Conservation (phyloP, 208 protist species). For the Leishmania aethiopica region DNA sequence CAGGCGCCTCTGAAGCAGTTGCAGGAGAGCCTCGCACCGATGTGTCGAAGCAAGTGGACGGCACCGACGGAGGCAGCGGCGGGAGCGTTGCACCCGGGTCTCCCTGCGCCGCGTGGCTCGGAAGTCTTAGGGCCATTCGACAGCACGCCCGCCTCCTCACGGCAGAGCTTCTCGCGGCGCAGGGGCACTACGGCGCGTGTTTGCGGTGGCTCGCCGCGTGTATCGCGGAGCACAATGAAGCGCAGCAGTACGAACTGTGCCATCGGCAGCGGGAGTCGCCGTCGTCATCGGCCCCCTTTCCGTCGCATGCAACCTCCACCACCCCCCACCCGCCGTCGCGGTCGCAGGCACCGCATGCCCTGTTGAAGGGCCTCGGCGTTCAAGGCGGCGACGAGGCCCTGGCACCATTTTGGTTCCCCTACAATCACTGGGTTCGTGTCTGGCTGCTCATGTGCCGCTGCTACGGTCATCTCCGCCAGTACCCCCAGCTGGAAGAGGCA, state of each 20-base stretch:
- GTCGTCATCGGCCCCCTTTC: not conserved
- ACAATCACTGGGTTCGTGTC: slow-evolving; percentile 22
- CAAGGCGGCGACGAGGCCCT: slow-evolving; percentile 1
- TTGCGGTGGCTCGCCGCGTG: slow-evolving; percentile 12
- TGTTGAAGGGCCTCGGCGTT: slow-evolving; percentile 9
- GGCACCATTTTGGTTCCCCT: slow-evolving; percentile 13
- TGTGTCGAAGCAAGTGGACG: not conserved
- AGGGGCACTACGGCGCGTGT: slow-evolving; percentile 29
- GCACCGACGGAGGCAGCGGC: not conserved
- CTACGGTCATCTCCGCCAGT: slow-evolving; percentile 25
- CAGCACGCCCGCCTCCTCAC: slow-evolving; percentile 22
- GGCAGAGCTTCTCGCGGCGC: slow-evolving; percentile 22
- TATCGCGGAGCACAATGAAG: slow-evolving; percentile 26
- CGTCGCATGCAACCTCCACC: not conserved
- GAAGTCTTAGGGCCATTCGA: slow-evolving; percentile 21
- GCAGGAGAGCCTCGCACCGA: not conserved
- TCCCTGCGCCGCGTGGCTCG: slow-evolving; percentile 4
- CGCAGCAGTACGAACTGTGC: not conserved
- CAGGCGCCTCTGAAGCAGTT: slow-evolving; percentile 3
- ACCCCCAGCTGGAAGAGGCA: slow-evolving; percentile 22
- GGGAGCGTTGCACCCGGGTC: not conserved
- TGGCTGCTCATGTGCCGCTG: slow-evolving; percentile 37
- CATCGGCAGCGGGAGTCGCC: not conserved
- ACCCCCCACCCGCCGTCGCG: not conserved
- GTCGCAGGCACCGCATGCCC: not conserved